These are phyloP conservation scores for Cyberlindnera maclurae DNA, from an alignment of 805 yeast species.

Conservation along the genomic window DNA sequence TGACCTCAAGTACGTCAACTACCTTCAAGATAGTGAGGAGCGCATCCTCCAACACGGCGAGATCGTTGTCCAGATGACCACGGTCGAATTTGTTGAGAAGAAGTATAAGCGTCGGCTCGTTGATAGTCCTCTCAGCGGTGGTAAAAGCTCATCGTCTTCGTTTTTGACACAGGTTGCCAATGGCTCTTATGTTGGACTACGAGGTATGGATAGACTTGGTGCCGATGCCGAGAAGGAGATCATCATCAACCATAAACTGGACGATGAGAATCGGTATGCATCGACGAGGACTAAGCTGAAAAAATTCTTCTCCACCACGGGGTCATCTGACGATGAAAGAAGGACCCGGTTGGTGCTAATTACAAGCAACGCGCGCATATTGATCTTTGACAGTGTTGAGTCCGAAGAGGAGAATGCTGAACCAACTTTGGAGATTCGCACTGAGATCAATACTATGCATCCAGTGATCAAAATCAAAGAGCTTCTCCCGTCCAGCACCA, in stretches of 20 bases:
- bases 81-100: slow-evolving; percentile 47
- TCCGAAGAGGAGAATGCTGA: slow-evolving; percentile 19
- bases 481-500: slow-evolving; percentile 33
- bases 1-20: slow-evolving; percentile 54
- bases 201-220: slow-evolving; percentile 26
- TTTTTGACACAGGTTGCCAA: slow-evolving; percentile 38
- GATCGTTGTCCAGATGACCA: slow-evolving; percentile 36
- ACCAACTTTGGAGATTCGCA: slow-evolving; percentile 24
- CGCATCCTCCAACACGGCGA: slow-evolving; percentile 53
- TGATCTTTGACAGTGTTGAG: slow-evolving; percentile 37
- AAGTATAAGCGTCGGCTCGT: slow-evolving; percentile 49
- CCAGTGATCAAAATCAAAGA: slow-evolving; percentile 54
- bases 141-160: slow-evolving; percentile 31
- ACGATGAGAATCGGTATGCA: slow-evolving; percentile 10
- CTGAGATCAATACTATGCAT: slow-evolving; percentile 49
- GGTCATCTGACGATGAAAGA: slow-evolving; percentile 28
- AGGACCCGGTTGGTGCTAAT: slow-evolving; percentile 46
- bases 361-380: slow-evolving; percentile 57
- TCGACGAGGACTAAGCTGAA: slow-evolving; percentile 18
- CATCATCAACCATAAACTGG: slow-evolving; percentile 16
- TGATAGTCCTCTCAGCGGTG: slow-evolving; percentile 49
- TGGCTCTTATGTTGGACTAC: slow-evolving; percentile 35
- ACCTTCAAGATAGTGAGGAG: slow-evolving; percentile 49
- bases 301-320: slow-evolving; percentile 16
- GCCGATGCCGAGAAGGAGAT: slow-evolving; percentile 26